Percentiles rank a stretch among this genome's conserved stretches.
Conservation (phyloP, 1,284 basidiomycete species). For the Ustilago bromivora region DNA sequence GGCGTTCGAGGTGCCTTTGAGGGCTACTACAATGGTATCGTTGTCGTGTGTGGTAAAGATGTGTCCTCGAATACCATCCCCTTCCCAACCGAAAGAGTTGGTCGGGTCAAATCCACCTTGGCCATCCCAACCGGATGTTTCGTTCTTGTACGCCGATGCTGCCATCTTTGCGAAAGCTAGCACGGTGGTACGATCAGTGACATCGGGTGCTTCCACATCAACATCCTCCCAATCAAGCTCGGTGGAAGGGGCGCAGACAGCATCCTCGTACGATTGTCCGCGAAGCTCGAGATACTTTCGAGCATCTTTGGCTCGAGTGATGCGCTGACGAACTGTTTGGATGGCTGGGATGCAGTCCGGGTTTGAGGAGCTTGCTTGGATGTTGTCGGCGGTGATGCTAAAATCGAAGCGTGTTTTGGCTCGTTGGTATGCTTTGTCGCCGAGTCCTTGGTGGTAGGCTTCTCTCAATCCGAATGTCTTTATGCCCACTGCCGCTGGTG, state of each 20-base stretch:
- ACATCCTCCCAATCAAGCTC: slow-evolving; percentile 72
- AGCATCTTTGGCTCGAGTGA: slow-evolving; percentile 41
- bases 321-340: slow-evolving; percentile 34
- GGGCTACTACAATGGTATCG: slow-evolving; percentile 84
- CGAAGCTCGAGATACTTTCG: slow-evolving; percentile 45
- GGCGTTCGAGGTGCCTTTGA: slow-evolving; percentile 92
- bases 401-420: slow-evolving; percentile 37
- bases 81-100: slow-evolving; percentile 92
- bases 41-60: slow-evolving; percentile 76
- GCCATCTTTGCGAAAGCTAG: slow-evolving; percentile 92
- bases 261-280: slow-evolving; percentile 39
- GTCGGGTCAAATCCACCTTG: slow-evolving; percentile 70
- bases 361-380: slow-evolving; percentile 17
- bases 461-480: slow-evolving; percentile 43
- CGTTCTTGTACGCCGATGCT: slow-evolving; percentile 81
- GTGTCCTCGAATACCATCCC: slow-evolving; percentile 90
- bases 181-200: slow-evolving; percentile 81
- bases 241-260: slow-evolving; percentile 42
- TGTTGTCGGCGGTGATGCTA: slow-evolving; percentile 31
- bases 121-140: slow-evolving; percentile 46
- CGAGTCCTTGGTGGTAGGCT: slow-evolving; percentile 48
- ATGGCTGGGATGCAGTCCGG: slow-evolving; percentile 41
- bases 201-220: slow-evolving; percentile 74
- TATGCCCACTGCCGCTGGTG: neutral
- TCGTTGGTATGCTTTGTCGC: slow-evolving; percentile 36